Base-by-base conservation (phyloP, 371 early-diverging fungal species). In the Mortierella sp. region DNA sequence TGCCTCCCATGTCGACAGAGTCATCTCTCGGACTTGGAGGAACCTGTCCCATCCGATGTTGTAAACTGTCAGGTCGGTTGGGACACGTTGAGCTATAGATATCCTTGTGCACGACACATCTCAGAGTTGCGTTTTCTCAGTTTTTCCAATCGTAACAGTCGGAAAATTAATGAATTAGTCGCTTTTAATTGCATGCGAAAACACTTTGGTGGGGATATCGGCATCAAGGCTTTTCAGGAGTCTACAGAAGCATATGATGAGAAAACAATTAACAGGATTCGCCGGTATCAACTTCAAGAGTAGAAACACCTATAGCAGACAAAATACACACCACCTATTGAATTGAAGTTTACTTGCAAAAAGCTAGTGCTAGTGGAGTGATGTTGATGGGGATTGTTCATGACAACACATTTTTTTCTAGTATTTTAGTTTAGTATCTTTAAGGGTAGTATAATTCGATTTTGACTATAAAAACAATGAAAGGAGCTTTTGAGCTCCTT, bases 251-350 rank as follows among this genome's bases (percentile, higher is more conserved):
- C 11, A 11, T 49, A 51, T 38, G 65, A 75, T 63, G 51, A 75
- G 51, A 75, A 51, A 18, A 75, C 75, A 5, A 65, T 49, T 68
- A 12, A 68, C 68, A 75, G 75, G 75, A 75, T 63, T 51, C 75
- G 75, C 49, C 65, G 63, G 75, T 75, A 75, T 49, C 75, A 75
- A 49, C 65, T 75, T 65, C 75, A 65, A 21, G 65, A 75, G 46
- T 75, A 75, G 41, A 41, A 32, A 32, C 32, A 32, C 32, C 32
- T 32, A 32, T 32, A 32, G 32, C 32, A 32, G 32, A 32, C 32
- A 32, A 32, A 32, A 32, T 32, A 32, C 32, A 32, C 32, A 32
- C 32, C 32, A 32, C 32, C 32, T 32, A 32, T 32, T 32, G 32
- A 32, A 32, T 32, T 32, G 32, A 32, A 32, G 32, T 32, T 32